Conservation (phyloP, 129 eudicot species). For the sunflower (Helianthus annuus) region HanXRQr2.0-SUNRISE NC_035441.2:154631283-154631782, state of each 20-base stretch:
- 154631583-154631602: slow-evolving; percentile 12
- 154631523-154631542: slow-evolving; percentile 14
- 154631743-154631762: no score
- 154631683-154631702: no score
- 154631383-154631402: slow-evolving; percentile 97
- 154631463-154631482: slow-evolving; percentile 94
- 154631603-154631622: no score
- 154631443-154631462: slow-evolving; percentile 85
- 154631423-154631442: slow-evolving; percentile 93
- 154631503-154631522: slow-evolving; percentile 70
- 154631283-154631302: slow-evolving; percentile 66
- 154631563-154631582: background rate
- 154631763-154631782: no score
- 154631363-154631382: slow-evolving; percentile 80
- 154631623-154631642: no score
- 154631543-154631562: background rate
- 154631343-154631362: slow-evolving; percentile 73
- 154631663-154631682: no score
- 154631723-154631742: no score
- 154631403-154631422: slow-evolving; percentile 99
- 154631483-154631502: slow-evolving; percentile 92
- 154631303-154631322: slow-evolving; percentile 96
- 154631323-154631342: slow-evolving; percentile 92
- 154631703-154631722: no score
- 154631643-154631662: no score